Evolutionary conservation across 306 rosid species (phyloP).

Genomic region (Calophaca sinica): DNA sequence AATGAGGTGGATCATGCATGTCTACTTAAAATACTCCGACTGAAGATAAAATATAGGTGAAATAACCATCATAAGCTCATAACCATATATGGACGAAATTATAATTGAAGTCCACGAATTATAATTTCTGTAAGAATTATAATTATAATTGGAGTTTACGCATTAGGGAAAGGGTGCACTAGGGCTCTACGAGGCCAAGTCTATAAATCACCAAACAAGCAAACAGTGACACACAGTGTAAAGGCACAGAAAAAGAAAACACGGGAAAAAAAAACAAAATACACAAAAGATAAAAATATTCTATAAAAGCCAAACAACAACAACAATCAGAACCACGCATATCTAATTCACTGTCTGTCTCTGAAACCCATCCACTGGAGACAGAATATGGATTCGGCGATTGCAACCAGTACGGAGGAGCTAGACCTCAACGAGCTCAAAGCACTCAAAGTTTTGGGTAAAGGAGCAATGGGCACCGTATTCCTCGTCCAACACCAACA

Average conservation of each 20-base stretch:
- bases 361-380: background rate
- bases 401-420: conserved; percentile 51
- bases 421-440: conserved; percentile 58
- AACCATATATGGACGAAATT: too few relatives aligned
- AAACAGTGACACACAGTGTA: background rate
- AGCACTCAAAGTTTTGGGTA: conserved; percentile 67
- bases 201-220: background rate
- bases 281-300: background rate
- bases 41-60: too few relatives aligned
- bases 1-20: too few relatives aligned
- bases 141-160: too few relatives aligned
- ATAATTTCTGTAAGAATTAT: too few relatives aligned
- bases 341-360: conserved; percentile 8
- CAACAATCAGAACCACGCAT: conserved; percentile 32
- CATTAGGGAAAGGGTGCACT: too few relatives aligned
- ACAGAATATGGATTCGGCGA: conserved; percentile 51
- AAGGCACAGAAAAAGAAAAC: background rate
- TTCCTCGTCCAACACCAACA: conserved; percentile 64
- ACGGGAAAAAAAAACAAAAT: background rate
- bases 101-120: too few relatives aligned
- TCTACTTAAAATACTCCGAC: too few relatives aligned
- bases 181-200: background rate
- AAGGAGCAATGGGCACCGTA: conserved; percentile 95
- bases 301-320: conserved; percentile 50
- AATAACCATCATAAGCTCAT: too few relatives aligned